These are phyloP conservation scores for Oryza rufipogon DNA, from an alignment of 176 grass and related monocot species.

Conservation along the genomic window DNA sequence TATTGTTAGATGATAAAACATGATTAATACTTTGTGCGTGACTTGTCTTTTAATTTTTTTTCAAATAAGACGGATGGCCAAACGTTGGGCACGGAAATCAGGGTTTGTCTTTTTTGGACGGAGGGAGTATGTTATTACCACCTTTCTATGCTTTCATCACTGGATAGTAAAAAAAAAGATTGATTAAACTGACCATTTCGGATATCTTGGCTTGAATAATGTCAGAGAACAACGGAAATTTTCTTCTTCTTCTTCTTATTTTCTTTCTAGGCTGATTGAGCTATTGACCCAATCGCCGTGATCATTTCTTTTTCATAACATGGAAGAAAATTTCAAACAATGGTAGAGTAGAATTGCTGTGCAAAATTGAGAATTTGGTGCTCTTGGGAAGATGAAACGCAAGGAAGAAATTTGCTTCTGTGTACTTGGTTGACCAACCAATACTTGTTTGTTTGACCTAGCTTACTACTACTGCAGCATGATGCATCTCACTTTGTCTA, in stretches of 20 bases:
- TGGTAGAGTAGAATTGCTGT: not conserved
- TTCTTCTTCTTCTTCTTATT: no score
- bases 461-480: not conserved
- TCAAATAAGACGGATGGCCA: no score
- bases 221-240: not conserved
- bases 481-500: not conserved
- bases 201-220: not conserved
- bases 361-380: not conserved
- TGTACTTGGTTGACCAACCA: not conserved
- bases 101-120: no score
- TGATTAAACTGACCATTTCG: not conserved
- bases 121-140: not conserved
- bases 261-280: not conserved
- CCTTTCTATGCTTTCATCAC: constrained; percentile 25
- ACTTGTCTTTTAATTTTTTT: no score
- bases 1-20: no score
- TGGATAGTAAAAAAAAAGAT: constrained; percentile 21
- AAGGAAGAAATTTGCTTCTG: not conserved
- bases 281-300: not conserved
- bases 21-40: no score
- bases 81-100: no score
- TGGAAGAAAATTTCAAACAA: not conserved
- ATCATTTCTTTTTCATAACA: not conserved
- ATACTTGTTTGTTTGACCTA: not conserved
- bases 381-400: not conserved